Base-by-base conservation (phyloP, 495 filamentous ascomycete species). In the Podospora didyma region DNA sequence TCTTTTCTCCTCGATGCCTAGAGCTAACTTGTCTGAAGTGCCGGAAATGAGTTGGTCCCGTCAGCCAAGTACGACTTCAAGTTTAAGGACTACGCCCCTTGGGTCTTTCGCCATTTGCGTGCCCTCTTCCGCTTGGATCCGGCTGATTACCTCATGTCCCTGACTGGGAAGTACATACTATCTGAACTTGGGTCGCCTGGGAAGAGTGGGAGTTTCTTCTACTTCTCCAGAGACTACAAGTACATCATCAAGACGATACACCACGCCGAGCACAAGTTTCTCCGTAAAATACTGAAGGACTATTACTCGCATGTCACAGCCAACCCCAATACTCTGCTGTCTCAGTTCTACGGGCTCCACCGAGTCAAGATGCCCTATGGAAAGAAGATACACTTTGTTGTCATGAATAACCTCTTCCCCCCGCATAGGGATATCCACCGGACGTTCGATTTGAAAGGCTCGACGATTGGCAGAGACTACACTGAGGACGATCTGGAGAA, bases 161-260 rank as follows among this genome's bases (percentile, higher is more conserved):
- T 99, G 58, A 99, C 94, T 7, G 94, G 92, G 72, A 99, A 97
- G 73, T 99, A 97, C 73, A 97, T 99, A 54, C 77, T 99, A 46
- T 97, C 94, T 1, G 94, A 99, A 70, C 78, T 99, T 26, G 95
- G 95, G 19, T 97, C 94, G 14, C 94, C 94, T 4, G 94, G 94
- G 16, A 99, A 99, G 76, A 96, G 92, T 72, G 95, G 95, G 17
- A 96, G 92, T 69, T 99, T 99, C 73, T 99, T 99, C 76, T 99
- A 99, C 76, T 99, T 99, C 76, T 97, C 95, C 24, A 83, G 94
- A 51, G 94, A 99, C 69, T 99, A 97, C 79, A 99, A 99, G 74
- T 99, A 99, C 74, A 99, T 99, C 72, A 99, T 99, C 84, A 99
- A 99, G 71, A 99, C 94, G 14, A 99, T 99, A 55, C 94, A 97